Evolutionary conservation across 2,329 filamentous ascomycete genomes (phyloP).

Genomic region (Tolypocladium inflatum): DNA sequence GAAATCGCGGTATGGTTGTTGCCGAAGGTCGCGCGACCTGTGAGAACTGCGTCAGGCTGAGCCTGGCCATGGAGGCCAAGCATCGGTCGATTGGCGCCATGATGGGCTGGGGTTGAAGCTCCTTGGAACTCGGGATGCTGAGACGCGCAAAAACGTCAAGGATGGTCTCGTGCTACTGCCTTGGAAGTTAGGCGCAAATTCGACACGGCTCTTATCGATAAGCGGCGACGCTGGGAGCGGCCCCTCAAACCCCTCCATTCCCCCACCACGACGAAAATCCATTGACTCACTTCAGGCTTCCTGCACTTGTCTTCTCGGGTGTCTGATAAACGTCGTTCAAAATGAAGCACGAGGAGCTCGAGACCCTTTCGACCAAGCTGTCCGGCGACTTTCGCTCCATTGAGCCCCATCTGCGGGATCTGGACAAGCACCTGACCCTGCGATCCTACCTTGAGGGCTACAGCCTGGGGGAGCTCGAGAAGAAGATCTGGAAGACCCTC

Average conservation of each 20-base stretch:
- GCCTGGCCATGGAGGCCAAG: constrained; percentile 43
- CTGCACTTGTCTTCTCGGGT: background rate
- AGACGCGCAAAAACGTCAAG: background rate
- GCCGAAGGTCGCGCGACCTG: constrained; percentile 31
- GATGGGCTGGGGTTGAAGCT: constrained; percentile 16
- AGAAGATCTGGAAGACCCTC: constrained; percentile 73
- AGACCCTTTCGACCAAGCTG: constrained; percentile 39
- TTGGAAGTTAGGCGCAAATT: constrained; percentile 15
- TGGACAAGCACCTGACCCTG: constrained; percentile 81
- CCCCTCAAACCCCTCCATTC: constrained; percentile 12
- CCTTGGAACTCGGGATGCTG: constrained; percentile 5
- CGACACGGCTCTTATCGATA: constrained; percentile 12
- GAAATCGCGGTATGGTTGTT: constrained; percentile 36
- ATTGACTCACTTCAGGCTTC: constrained; percentile 10
- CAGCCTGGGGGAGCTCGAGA: constrained; percentile 64
- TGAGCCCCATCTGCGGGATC: constrained; percentile 61
- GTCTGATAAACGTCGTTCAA: constrained; percentile 9
- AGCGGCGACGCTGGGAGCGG: constrained; percentile 1
- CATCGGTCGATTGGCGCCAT: constrained; percentile 46
- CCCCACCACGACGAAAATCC: constrained; percentile 14
- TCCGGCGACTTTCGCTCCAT: constrained; percentile 71
- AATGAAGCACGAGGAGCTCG: constrained; percentile 50
- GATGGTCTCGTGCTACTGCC: constrained; percentile 7
- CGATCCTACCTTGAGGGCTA: constrained; percentile 83
- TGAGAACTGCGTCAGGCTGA: constrained; percentile 31